Conservation (phyloP, 108 stramenopile genomes). For the Fistulifera solaris region DNA sequence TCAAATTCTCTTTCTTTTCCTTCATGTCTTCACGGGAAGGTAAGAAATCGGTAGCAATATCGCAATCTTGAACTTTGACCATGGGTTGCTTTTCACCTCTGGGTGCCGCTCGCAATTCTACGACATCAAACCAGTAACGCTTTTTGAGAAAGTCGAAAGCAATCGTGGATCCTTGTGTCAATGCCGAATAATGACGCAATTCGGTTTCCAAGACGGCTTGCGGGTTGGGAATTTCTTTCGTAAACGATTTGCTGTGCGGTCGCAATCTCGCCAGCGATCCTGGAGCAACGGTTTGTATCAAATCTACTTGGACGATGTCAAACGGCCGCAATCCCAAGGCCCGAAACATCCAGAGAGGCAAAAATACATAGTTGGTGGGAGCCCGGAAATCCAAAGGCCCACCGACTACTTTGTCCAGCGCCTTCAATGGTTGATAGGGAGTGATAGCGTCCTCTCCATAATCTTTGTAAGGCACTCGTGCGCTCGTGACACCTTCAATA, state of each 20-base stretch:
- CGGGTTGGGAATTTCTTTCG: slow-evolving; percentile 62
- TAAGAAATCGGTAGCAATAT: slow-evolving; percentile 77
- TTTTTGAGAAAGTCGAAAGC: slow-evolving; percentile 76
- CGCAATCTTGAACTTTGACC: slow-evolving; percentile 84
- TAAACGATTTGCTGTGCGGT: slow-evolving; percentile 61
- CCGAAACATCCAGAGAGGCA: slow-evolving; percentile 86
- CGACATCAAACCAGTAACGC: slow-evolving; percentile 85
- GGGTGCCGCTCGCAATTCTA: slow-evolving; percentile 73
- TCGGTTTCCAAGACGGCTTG: slow-evolving; percentile 87
- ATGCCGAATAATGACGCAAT: slow-evolving; percentile 75
- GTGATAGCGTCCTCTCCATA: slow-evolving; percentile 15
- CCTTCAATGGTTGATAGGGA: background rate
- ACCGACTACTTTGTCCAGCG: slow-evolving; percentile 57
- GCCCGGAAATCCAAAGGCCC: slow-evolving; percentile 90
- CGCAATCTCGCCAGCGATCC: slow-evolving; percentile 71
- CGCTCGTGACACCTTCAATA: slow-evolving; percentile 49
- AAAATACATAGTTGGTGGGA: slow-evolving; percentile 75
- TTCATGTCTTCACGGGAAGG: slow-evolving; percentile 45
- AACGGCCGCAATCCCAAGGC: slow-evolving; percentile 67
- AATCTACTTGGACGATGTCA: slow-evolving; percentile 70
- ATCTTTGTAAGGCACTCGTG: slow-evolving; percentile 33
- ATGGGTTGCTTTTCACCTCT: slow-evolving; percentile 64
- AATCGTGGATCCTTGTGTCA: slow-evolving; percentile 73
- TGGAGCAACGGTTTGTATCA: slow-evolving; percentile 42
- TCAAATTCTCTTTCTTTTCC: background rate